Base-by-base conservation (phyloP, 2,329 filamentous ascomycete genomes). In the Pseudogymnoascus sp. region DNA sequence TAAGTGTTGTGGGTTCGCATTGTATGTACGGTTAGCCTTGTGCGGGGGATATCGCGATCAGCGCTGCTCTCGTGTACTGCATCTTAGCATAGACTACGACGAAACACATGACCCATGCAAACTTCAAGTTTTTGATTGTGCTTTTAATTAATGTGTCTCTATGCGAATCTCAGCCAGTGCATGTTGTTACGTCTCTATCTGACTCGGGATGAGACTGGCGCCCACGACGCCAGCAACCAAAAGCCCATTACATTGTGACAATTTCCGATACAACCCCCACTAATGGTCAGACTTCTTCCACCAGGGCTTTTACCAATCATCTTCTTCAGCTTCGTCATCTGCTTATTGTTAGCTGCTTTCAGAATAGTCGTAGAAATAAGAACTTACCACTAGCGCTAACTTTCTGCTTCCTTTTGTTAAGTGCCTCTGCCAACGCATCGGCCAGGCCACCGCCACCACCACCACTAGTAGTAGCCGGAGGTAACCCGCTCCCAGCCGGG, bases 361-460 rank as follows among this genome's bases (percentile, higher is more conserved):
- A 22, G 56, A 60, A 64, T 50, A 66, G 66, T 63, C 60, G 11
- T 38, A 59, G 24, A 43, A 56, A 56, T 33, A 12, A 56, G 63
- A 62, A 88, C 90, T 86, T 85, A 97, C 93, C 93, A 81, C 91
- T 96, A 75, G 90, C 89, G 78, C 90, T 91, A 74, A 97, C 93
- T 81, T 96, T 96, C 76, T 91, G 86, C 81, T 97, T 97, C 75
- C 93, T 84, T 78, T 90, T 89, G 72, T 88, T 85, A 70, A 93
- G 76, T 63, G 89, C 89, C 65, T 86, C 88, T 65, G 90, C 90
- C 69, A 96, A 78, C 59, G 91, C 93, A 78, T 89, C 91, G 22
- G 91, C 91, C 82, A 97, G 85, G 37, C 85, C 87, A 63, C 86
- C 78, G 37, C 77, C 84, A 10, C 84, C 82, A 16, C 80, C 82